phyloP scores from a whole-genome alignment of 768 basidiomycete species.

The Rhizopogon vinicolor region DNA sequence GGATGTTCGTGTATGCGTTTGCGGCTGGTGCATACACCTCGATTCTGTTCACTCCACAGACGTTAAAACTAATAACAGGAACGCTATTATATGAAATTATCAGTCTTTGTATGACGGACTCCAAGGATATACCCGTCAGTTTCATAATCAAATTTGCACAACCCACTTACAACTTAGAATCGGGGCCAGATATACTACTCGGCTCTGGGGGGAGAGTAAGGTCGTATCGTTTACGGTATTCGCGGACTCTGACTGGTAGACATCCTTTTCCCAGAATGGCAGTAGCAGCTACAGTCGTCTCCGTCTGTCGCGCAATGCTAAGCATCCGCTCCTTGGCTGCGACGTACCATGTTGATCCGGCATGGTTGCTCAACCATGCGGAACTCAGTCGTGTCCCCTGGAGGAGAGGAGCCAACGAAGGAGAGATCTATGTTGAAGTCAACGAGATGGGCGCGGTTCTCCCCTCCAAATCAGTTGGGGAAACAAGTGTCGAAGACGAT shows the following conservation, averaged over 20 bases:
- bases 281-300: constrained; percentile 14
- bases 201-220: constrained; percentile 8
- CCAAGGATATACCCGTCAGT: constrained; percentile 9
- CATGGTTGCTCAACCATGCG: constrained; percentile 40
- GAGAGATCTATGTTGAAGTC: constrained; percentile 28
- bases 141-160: not conserved
- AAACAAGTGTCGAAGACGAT: not conserved
- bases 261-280: constrained; percentile 1
- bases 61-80: constrained; percentile 3
- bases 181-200: constrained; percentile 7
- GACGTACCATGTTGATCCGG: constrained; percentile 34
- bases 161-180: not conserved
- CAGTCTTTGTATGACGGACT: constrained; percentile 4
- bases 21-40: constrained; percentile 6
- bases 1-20: constrained; percentile 19
- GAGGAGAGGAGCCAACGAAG: constrained; percentile 29
- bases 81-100: constrained; percentile 12
- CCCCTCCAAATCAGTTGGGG: not conserved
- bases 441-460: not conserved
- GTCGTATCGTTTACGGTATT: not conserved
- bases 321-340: constrained; percentile 39
- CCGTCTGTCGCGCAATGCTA: constrained; percentile 35
- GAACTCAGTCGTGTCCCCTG: constrained; percentile 41
- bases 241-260: not conserved
- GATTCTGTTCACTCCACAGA: not conserved